Conservation (phyloP, 768 basidiomycete species). For the Amanita thiersii region DNA sequence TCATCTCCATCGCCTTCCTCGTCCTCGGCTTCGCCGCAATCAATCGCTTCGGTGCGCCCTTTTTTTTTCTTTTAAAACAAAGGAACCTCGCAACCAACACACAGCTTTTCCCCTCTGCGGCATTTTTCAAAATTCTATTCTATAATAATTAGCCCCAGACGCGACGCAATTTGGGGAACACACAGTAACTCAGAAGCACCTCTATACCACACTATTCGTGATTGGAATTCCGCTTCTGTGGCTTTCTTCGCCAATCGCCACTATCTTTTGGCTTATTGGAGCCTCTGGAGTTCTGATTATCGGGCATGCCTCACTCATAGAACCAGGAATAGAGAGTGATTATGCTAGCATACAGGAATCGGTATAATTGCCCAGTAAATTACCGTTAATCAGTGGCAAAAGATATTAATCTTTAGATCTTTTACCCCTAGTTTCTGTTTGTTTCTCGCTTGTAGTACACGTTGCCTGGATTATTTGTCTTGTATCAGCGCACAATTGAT, state of each 20-base stretch:
- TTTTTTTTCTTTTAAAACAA: neutral
- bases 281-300: conserved; percentile 80
- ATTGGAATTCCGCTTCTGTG: conserved; percentile 87
- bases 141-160: conserved; percentile 69
- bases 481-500: too few species aligned
- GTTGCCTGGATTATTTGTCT: too few species aligned
- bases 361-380: too few species aligned
- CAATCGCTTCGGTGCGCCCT: conserved; percentile 73
- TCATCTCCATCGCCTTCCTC: conserved; percentile 81
- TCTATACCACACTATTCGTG: conserved; percentile 85
- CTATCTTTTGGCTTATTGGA: conserved; percentile 94
- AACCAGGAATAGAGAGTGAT: conserved; percentile 94
- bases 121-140: neutral
- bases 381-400: too few species aligned
- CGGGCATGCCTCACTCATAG: conserved; percentile 80
- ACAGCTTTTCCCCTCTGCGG: neutral
- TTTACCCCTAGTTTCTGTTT: too few species aligned
- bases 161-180: conserved; percentile 78
- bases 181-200: conserved; percentile 79
- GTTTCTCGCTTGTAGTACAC: too few species aligned
- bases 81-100: neutral
- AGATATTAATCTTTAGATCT: too few species aligned
- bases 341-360: conserved; percentile 72
- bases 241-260: conserved; percentile 65
- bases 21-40: conserved; percentile 87